Evolutionary conservation across 2,329 filamentous ascomycete species (phyloP), one percentile per base, ranked within the genome.

Genomic region (Colletotrichum sojae): DNA sequence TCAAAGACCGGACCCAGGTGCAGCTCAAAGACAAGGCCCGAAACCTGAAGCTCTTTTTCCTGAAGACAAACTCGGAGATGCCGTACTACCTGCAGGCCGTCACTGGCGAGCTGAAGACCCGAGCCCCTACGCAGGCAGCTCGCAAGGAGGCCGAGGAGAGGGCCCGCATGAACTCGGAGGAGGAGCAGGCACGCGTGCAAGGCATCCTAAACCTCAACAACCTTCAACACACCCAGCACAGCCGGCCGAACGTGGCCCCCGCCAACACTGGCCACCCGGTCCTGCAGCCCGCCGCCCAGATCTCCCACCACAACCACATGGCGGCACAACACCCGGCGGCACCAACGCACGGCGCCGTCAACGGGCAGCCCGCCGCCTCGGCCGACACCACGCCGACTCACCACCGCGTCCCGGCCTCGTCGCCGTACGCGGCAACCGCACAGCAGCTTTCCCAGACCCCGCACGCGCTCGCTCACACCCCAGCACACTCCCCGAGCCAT

Each of bases 1-100:
- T 97, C 20, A 95, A 95, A 73, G 94, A 97, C 77, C 88, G 94
- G 40, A 97, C 94, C 52, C 94, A 97, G 76, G 94, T 97, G 0
- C 94, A 97, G 77, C 85, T 97, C 13, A 97, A 97, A 79, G 94
- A 97, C 77, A 97, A 97, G 80, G 94, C 94, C 1, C 87, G 94
- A 57, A 97, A 97, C 72, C 81, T 97, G 56, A 97, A 97, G 79
- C 82, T 97, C 0, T 97, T 96, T 82, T 97, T 97, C 79, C 83
- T 97, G 62, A 97, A 97, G 83, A 95, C 92, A 18, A 94, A 94
- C 60, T 94, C 94, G 5, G 94, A 97, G 75, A 95, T 97, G 78
- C 94, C 94, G 0, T 94, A 93, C 74, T 96, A 96, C 73, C 82
- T 97, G 22, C 91, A 95, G 75, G 93, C 92, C 36, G 94, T 97